Evolutionary conservation across 31 red algal genomes (phyloP).

Genomic region (Asparagopsis taxiformis): DNA sequence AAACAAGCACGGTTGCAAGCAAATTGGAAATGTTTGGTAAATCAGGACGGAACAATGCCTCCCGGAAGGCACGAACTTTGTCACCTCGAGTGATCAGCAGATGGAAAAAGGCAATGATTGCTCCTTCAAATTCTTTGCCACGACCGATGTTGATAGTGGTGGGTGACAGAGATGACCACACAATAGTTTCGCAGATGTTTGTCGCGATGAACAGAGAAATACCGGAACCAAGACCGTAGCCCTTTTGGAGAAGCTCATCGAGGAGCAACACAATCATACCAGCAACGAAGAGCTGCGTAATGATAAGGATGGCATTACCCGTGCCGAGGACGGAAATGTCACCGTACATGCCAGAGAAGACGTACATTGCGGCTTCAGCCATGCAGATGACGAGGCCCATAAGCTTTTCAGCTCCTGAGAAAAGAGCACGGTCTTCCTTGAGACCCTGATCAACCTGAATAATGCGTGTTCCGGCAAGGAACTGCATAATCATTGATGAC

Average conservation of each 20-base stretch:
- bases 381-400: constrained; percentile 88
- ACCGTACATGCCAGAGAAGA: constrained; percentile 98
- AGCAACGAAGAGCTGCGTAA: constrained; percentile 91
- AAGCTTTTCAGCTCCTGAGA: constrained; percentile 96
- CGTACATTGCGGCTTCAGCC: constrained; percentile 87
- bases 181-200: constrained; percentile 97
- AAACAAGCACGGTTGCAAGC: constrained; percentile 89
- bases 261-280: constrained; percentile 95
- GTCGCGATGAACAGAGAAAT: constrained; percentile 99
- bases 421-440: constrained; percentile 93
- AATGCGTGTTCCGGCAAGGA: constrained; percentile 90
- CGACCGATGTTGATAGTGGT: constrained; percentile 97
- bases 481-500: constrained; percentile 96
- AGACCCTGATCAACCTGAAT: constrained; percentile 93
- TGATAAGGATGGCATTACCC: constrained; percentile 89
- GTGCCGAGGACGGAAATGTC: constrained; percentile 80
- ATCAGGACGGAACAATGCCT: constrained; percentile 95
- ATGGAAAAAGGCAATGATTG: constrained; percentile 97
- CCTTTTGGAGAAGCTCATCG: constrained; percentile 98
- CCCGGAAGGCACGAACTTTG: constrained; percentile 89
- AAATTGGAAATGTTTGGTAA: constrained; percentile 98
- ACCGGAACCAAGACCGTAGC: constrained; percentile 97
- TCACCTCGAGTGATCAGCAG: constrained; percentile 89
- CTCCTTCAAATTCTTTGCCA: constrained; percentile 98
- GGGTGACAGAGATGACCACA: constrained; percentile 95